Evolutionary conservation across 441 rosid species (phyloP), one percentile per base, ranked within the genome.

Genomic region (Melianthus villosus): DNA sequence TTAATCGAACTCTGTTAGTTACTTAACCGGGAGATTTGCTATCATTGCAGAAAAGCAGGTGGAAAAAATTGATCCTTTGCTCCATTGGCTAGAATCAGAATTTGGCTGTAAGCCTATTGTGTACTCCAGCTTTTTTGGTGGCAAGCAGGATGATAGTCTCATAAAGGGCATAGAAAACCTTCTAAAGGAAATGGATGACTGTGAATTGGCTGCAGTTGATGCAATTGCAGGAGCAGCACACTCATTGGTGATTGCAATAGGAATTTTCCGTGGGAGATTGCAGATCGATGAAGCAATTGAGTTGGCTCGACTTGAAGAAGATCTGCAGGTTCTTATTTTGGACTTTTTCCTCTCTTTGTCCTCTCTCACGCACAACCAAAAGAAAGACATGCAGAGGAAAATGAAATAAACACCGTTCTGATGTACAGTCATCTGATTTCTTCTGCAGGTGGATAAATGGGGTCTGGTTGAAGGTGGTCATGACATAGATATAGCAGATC

Each of bases 381-480:
- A 9, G 6, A 17, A 9, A n/a, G n/a, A n/a, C n/a, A n/a, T n/a
- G n/a, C n/a, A n/a, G n/a, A n/a, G n/a, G n/a, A n/a, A n/a, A n/a
- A n/a, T n/a, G n/a, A n/a, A n/a, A n/a, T n/a, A n/a, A n/a, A n/a
- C n/a, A n/a, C n/a, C n/a, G n/a, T n/a, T n/a, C n/a, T n/a, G n/a
- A n/a, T n/a, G n/a, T n/a, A n/a, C n/a, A n/a, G n/a, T n/a, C n/a
- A n/a, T n/a, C n/a, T n/a, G 11, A 19, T 43, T 25, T 27, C 10
- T 44, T 13, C 10, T 62, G 61, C 66, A 89, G 98, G 89, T 84
- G 47, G 83, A 71, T 50, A 77, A 44, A 47, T 91, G 96, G 96
- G 99, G 99, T 44, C 60, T 91, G 37, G 99, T 85, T 8, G 96
- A 85, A 72, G 99, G 96, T 1, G 96, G 96, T 15, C 99, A 82